Percentiles rank a stretch among this genome's conserved stretches.
These are phyloP conservation scores for Uronychia setigera DNA, from an alignment of 73 alveolate genomes.

Conservation along the genomic window DNA sequence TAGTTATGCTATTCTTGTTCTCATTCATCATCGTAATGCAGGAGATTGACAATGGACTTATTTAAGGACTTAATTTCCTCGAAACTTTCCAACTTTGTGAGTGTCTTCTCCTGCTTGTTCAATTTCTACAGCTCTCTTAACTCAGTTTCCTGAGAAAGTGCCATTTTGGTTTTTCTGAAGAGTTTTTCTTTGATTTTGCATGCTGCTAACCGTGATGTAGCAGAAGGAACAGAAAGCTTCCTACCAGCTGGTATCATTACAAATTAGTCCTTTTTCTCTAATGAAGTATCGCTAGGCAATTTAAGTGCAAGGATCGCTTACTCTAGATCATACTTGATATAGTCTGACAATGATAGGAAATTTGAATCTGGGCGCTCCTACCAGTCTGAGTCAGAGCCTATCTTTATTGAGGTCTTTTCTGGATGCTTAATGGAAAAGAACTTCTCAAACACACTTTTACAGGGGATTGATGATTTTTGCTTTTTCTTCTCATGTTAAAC, in stretches of 20 bases:
- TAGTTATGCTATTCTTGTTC: not conserved
- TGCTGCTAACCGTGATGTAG: not conserved
- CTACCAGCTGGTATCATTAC: not conserved
- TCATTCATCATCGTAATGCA: not conserved
- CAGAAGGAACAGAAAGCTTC: not conserved
- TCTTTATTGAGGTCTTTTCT: too few species aligned
- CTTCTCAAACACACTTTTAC: too few species aligned
- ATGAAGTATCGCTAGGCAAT: too few species aligned
- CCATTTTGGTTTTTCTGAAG: not conserved
- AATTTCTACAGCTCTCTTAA: not conserved
- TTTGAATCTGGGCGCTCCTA: too few species aligned
- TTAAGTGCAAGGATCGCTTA: too few species aligned
- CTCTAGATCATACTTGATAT: too few species aligned
- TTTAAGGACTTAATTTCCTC: not conserved
- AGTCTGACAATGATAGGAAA: too few species aligned
- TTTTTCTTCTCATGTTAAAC: too few species aligned
- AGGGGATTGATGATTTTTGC: too few species aligned
- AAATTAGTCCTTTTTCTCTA: too few species aligned
- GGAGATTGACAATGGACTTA: not conserved
- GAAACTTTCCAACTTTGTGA: not conserved
- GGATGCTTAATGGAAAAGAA: too few species aligned
- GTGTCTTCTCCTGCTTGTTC: not conserved
- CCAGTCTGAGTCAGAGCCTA: too few species aligned
- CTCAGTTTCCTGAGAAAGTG: not conserved
- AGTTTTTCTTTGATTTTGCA: not conserved